Percentiles rank a stretch among this genome's conserved stretches.
Evolutionary conservation across 805 yeast genomes (phyloP).

Genomic region (Saccharomycopsis vini): DNA sequence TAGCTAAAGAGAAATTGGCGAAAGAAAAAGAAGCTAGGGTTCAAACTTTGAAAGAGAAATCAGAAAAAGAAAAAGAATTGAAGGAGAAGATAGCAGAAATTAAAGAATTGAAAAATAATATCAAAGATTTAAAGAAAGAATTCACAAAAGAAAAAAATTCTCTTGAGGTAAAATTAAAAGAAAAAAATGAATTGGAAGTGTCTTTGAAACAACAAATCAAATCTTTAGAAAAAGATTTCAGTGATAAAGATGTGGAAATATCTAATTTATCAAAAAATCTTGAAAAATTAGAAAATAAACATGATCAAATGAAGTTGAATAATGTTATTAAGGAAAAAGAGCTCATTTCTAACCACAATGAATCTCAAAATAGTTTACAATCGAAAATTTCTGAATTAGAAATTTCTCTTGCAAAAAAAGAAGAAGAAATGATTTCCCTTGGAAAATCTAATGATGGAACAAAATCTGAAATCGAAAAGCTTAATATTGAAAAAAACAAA

Average conservation of each 20-base stretch:
- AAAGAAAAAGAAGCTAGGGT: slow-evolving; percentile 3
- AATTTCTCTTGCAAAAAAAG: no score
- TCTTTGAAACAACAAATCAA: neutral
- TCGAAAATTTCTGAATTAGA: no score
- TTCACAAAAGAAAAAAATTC: neutral
- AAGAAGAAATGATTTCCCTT: no score
- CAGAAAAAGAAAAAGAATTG: neutral
- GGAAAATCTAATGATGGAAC: no score
- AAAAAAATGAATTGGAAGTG: slow-evolving; percentile 1
- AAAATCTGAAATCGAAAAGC: neutral
- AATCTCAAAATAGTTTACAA: no score
- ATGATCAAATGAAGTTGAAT: neutral
- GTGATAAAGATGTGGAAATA: no score
- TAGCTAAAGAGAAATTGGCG: neutral
- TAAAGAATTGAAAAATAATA: neutral
- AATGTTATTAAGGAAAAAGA: no score
- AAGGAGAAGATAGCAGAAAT: neutral
- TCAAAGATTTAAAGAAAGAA: neutral
- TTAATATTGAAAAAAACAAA: neutral
- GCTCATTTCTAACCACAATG: no score
- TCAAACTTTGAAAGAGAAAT: slow-evolving; percentile 2
- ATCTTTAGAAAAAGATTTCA: neutral
- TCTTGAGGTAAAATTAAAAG: neutral
- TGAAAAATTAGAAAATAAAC: neutral
- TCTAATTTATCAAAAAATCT: neutral